Evolutionary conservation across 345 rosid genomes (phyloP).

Genomic region (Dovyalis caffra): DNA sequence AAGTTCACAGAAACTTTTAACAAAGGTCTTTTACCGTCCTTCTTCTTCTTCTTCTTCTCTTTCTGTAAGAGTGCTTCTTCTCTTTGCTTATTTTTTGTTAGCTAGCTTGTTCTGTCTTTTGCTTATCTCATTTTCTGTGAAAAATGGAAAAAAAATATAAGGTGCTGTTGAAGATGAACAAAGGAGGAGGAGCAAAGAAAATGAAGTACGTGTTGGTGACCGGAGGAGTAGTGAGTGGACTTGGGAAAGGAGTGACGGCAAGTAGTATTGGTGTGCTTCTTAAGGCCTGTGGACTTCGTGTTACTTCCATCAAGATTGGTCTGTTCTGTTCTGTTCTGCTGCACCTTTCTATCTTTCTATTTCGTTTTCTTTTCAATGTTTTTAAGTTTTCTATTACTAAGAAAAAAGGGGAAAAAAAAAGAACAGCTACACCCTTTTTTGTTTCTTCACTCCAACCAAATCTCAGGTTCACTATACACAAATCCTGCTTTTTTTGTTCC

Average conservation of each 20-base stretch:
- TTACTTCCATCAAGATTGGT: constrained; percentile 80
- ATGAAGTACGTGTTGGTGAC: constrained; percentile 86
- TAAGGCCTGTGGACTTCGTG: constrained; percentile 77
- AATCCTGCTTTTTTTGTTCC: background rate
- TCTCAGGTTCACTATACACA: background rate
- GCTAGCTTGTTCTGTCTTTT: background rate
- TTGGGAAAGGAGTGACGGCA: constrained; percentile 85
- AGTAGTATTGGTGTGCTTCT: constrained; percentile 83
- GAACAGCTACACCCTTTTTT: background rate
- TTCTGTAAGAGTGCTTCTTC: background rate
- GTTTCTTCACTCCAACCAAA: background rate
- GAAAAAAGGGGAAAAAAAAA: background rate
- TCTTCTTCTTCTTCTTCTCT: background rate
- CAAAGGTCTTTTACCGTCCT: background rate
- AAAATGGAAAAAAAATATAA: background rate
- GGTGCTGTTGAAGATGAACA: background rate
- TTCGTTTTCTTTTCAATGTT: background rate
- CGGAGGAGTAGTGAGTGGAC: constrained; percentile 82
- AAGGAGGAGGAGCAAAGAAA: background rate
- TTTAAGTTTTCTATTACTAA: background rate
- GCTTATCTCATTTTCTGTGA: background rate
- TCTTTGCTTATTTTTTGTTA: background rate
- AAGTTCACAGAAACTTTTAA: background rate
- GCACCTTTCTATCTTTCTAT: background rate
- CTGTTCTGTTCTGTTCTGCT: background rate